Evolutionary conservation across 148 eudicot species (phyloP), one percentile per base, ranked within the genome.

Genomic region (Tetragonia tetragonoides): DNA sequence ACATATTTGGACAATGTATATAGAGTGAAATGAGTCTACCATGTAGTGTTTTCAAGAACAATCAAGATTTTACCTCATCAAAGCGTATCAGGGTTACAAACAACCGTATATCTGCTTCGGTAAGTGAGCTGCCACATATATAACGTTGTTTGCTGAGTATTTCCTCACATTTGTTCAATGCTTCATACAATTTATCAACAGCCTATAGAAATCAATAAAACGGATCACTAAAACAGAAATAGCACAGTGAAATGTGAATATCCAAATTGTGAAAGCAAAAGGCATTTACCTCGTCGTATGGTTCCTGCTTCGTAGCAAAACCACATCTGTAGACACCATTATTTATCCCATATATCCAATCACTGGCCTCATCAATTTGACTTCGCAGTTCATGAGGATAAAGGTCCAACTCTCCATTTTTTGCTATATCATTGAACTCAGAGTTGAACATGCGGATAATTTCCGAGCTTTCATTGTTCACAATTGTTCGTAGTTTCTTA

Each of bases 261-360:
- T 40, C 21, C 34, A 0, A 39, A 57, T 41, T 40, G 16, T 3
- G 0, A 47, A 54, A 24, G 14, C 9, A 38, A 9, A 16, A 18
- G 62, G 8, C 34, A 56, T 15, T 77, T 66, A 92, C 98, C 92
- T 89, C 90, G 53, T 92, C 85, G 79, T 92, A 95, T 64, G 97
- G 94, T 76, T 76, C 94, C 83, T 95, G 98, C 89, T 92, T 90
- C 72, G 79, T 91, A 12, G 97, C 90, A 82, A 95, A 92, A 14
- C 98, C 98, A 84, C 97, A 92, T 86, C 82, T 92, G 79, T 95
- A 95, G 40, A 95, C 98, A 60, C 98, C 98, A 38, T 91, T 93
- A 66, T 95, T 95, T 68, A 95, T 92, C 16, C 77, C 84, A 57
- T 90, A 89, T 76, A 88, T 61, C 89, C 89, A 91, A 37, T 84